Evolutionary conservation across 192 early-diverging fungal species (phyloP), one percentile per base, ranked within the genome.

Genomic region (Phycomyces blakesleeanus): DNA sequence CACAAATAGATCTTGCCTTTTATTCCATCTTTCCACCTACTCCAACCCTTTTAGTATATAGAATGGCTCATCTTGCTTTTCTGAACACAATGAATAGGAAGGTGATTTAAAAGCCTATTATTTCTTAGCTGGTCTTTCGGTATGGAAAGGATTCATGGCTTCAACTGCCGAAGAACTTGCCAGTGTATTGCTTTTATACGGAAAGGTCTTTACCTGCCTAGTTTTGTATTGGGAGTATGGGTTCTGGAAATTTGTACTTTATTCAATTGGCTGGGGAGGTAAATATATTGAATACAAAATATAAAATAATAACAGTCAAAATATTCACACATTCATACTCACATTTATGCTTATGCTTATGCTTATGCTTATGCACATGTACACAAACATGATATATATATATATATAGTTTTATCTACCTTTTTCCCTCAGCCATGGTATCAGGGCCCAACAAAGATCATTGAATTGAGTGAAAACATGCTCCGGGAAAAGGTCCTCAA

Each of bases 381-480:
- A n/a, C n/a, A n/a, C n/a, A n/a, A n/a, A n/a, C n/a, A n/a, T n/a
- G n/a, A n/a, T 67, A 51, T 61, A 51, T 58, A 27, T 63, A 16
- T 26, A n/a, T 55, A 57, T 54, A 1, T 37, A 47, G 61, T 42
- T 5, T 22, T 74, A 26, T 71, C 59, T 49, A 50, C 70, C 25
- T 39, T 69, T 52, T 68, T 83, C 18, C 79, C 82, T 34, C 82
- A 83, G 58, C 82, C 82, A 7, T 61, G 75, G 40, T 83, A 83
- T 39, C 77, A 69, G 38, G 82, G 82, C 5, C 74, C 79, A 3
- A 70, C 82, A 29, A 77, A 77, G 24, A 71, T 81, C 37, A 53
- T 74, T 0, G 71, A 69, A 64, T 52, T 83, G 10, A 68, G 65
- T 49, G 68, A 69, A 41, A 7, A 52, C 12, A 51, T 59, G 22